Evolutionary conservation across 257 asterid species (phyloP).

Genomic region (Knoxia roxburghii): DNA sequence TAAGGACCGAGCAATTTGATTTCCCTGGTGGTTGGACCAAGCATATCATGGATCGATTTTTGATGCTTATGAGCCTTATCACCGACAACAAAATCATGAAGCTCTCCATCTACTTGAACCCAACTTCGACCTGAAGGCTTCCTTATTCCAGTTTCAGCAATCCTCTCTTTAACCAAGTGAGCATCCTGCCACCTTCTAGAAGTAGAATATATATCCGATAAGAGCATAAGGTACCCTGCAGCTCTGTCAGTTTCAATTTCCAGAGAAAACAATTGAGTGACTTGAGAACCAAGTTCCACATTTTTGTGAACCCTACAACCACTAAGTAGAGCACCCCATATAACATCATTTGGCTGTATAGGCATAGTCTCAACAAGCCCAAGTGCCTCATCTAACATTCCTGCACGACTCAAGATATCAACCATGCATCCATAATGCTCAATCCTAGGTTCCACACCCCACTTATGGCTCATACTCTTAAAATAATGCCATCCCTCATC

Average conservation of each 20-base stretch:
- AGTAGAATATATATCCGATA: constrained; percentile 61
- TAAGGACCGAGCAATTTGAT: constrained; percentile 9
- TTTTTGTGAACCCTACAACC: constrained; percentile 66
- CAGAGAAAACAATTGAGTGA: constrained; percentile 37
- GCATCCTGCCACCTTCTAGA: constrained; percentile 64
- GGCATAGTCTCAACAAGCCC: constrained; percentile 62
- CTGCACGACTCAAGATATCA: constrained; percentile 79
- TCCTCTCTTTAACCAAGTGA: constrained; percentile 41
- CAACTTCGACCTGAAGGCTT: constrained; percentile 74
- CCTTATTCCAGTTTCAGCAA: constrained; percentile 36
- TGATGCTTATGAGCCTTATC: constrained; percentile 44
- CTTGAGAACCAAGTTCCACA: constrained; percentile 51
- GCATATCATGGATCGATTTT: constrained; percentile 27
- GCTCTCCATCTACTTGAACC: constrained; percentile 53
- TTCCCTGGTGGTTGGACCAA: constrained; percentile 6
- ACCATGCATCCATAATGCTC: constrained; percentile 86
- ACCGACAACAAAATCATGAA: constrained; percentile 49
- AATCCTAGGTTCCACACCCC: constrained; percentile 54
- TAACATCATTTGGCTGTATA: constrained; percentile 62
- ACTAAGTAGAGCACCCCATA: constrained; percentile 88
- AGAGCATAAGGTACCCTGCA: constrained; percentile 51
- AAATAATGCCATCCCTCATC: constrained; percentile 52
- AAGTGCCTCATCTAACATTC: constrained; percentile 61
- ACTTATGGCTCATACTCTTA: constrained; percentile 40
- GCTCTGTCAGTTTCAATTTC: no score